Base-by-base conservation (phyloP, 257 asterid species). In the Verbascum thapsus region DNA sequence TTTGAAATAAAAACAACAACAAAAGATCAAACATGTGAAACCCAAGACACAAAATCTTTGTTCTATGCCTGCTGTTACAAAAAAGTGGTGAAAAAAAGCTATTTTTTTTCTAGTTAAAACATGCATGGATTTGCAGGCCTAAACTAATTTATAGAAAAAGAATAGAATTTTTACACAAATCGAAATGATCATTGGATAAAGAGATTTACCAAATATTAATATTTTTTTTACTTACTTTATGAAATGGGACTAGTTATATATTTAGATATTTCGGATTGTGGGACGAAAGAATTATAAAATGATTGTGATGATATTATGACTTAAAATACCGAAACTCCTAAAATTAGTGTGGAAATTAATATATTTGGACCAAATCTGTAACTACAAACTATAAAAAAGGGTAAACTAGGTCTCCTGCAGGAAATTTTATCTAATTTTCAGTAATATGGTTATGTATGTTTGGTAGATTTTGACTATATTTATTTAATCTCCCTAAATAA, bases 401-500 rank as follows among this genome's bases (percentile, higher is more conserved):
- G 76, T 10, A 69, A 75, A 77, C 74, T 71, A 77, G 87, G 87
- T 75, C 72, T 65, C 53, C 55, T 58, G 50, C 41, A 65, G 73
- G 65, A 76, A 67, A 42, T 73, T 62, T 20, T 60, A 72, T 63
- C 75, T 61, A 74, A 78, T 69, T 71, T 78, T 58, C 80, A 84
- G 82, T 77, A 64, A 74, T 72, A 69, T 53, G 63, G 82, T 71
- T 73, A 73, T 44, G 61, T 61, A 63, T 52, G 44, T 55, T 71
- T 76, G 60, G 80, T 81, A 85, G 82, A 74, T 89, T 86, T 86
- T 86, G 95, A 79, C 94, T 80, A 69, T 42, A 61, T 67, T 64
- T 62, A 3, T 73, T 78, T 61, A 61, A 64, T 67, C 71, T 59
- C 30, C 58, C 63, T n/a, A 64, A 55, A 63, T 64, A 69, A 59